Evolutionary conservation across 83 land plant species (phyloP).

Genomic region (Picea abies): DNA sequence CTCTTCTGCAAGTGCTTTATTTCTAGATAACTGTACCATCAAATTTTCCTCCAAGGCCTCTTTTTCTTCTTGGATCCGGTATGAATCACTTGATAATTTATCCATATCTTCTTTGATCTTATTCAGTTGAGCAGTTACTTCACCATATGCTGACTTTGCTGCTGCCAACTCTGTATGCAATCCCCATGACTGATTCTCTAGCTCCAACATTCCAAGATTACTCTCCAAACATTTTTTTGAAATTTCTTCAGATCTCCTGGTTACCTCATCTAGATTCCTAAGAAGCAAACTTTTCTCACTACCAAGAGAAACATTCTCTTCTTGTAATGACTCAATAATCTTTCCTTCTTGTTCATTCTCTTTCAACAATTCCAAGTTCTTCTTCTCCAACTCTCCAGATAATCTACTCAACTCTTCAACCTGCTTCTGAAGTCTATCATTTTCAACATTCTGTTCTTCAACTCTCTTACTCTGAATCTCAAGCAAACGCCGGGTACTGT

Average conservation of each 20-base stretch:
- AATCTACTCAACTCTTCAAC: background rate
- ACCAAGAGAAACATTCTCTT: background rate
- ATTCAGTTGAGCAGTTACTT: background rate
- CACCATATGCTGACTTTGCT: background rate
- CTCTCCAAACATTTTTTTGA: background rate
- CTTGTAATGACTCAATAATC: background rate
- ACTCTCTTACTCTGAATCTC: no score
- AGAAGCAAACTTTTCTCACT: background rate
- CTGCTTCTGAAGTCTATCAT: background rate
- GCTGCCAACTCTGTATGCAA: background rate
- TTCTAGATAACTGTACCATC: background rate
- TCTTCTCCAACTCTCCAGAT: background rate
- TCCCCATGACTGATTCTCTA: background rate
- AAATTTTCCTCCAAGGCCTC: background rate
- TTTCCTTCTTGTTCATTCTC: background rate
- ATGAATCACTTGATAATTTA: background rate
- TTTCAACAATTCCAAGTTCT: background rate
- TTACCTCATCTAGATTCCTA: background rate
- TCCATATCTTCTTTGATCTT: background rate
- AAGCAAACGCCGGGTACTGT: slow-evolving; percentile 37
- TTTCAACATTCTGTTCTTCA: background rate
- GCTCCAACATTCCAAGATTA: background rate
- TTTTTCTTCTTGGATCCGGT: background rate
- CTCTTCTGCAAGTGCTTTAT: background rate
- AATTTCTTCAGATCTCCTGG: background rate